Evolutionary conservation across 352 stramenopile genomes (phyloP), one percentile per base, ranked within the genome.

Genomic region (Blastocystis sp.): DNA sequence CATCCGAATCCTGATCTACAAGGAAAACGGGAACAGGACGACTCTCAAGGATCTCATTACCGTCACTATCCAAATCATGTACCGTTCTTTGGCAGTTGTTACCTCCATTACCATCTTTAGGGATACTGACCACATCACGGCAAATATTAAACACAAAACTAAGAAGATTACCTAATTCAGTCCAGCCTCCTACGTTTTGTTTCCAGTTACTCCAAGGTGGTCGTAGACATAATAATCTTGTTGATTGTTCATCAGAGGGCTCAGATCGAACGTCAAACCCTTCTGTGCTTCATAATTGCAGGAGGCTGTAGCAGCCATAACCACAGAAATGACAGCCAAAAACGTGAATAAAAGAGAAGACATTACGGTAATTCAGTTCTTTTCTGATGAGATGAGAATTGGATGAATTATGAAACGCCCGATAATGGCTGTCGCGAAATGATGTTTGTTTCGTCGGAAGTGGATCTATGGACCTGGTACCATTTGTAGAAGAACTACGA

Each of bases 111-210:
- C 52, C 42, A 86, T 86, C 52, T 4, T n/a, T n/a, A 16, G 75
- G 75, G 61, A 86, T 86, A 3, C 3, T 77, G 6, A 75, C 61
- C 3, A 86, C 75, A 75, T 86, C 42, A 14, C 42, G 49, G 0
- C 75, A 86, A 37, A 86, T 29, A 35, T 86, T 86, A 19, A 86
- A 29, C 19, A 80, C 69, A 59, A 61, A 80, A 58, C 69, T 80
- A 61, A n/a, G 6, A 39, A 11, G 16, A n/a, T 63, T 37, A 39
- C 1, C 21, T 42, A 61, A 63, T 42, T 37, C n/a, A 9, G 27
- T 11, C 3, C 52, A 58, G 37, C 29, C 19, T 59, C 37, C 39
- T 80, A 80, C 69, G 69, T 80, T 61, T 21, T 49, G 49, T 80
- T 80, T 49, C 16, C 19, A 14, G 37, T 58, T 16, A 52, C 21